Evolutionary conservation across 495 filamentous ascomycete species (phyloP).

Genomic region (Penicillium paradoxum): DNA sequence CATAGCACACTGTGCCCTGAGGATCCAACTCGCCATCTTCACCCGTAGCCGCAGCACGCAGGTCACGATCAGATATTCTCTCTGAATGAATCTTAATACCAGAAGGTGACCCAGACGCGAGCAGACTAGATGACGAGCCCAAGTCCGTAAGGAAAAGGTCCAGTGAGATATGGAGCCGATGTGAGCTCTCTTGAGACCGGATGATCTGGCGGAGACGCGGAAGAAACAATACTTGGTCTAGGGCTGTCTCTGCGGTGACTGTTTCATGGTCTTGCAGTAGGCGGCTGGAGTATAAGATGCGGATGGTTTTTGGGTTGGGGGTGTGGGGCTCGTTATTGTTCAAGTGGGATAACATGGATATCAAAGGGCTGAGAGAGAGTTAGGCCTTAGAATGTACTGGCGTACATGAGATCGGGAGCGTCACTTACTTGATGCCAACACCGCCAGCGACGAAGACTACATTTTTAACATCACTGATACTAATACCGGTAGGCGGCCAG

Average conservation of each 20-base stretch:
- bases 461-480: conserved; percentile 40
- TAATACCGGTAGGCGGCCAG: conserved; percentile 57
- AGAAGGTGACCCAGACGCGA: conserved; percentile 9
- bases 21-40: conserved; percentile 33
- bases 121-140: neutral
- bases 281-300: conserved; percentile 43
- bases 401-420: neutral
- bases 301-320: conserved; percentile 24
- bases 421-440: conserved; percentile 68
- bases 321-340: conserved; percentile 24
- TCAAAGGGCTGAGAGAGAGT: conserved; percentile 45
- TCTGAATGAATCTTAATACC: conserved; percentile 37
- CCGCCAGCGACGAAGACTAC: conserved; percentile 76
- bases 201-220: conserved; percentile 47
- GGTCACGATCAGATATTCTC: conserved; percentile 33
- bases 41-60: conserved; percentile 42
- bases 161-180: conserved; percentile 28
- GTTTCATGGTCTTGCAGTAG: conserved; percentile 23
- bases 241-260: conserved; percentile 35
- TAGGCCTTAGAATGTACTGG: no score
- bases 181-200: conserved; percentile 23
- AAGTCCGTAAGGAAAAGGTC: conserved; percentile 39
- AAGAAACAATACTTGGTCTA: conserved; percentile 59
- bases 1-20: conserved; percentile 57
- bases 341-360: conserved; percentile 51